Conservation (phyloP, 1,284 basidiomycete species). For the Cryptococcus sp. region DNA sequence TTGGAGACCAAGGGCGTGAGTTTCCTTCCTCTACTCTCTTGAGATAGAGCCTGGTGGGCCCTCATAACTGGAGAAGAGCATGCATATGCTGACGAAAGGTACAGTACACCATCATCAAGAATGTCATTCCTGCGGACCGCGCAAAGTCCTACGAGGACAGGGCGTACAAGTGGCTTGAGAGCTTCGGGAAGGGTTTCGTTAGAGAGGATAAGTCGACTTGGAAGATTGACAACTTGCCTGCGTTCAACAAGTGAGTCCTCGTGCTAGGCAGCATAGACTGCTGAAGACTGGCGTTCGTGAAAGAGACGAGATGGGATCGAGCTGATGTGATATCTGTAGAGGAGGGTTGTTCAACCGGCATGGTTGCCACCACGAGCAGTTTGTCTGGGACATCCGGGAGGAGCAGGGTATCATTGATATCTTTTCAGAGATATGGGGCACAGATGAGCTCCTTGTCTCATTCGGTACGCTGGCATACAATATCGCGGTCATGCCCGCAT, state of each 20-base stretch:
- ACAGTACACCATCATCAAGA: constrained; percentile 42
- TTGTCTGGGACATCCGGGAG: constrained; percentile 48
- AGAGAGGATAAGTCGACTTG: constrained; percentile 45
- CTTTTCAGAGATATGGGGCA: constrained; percentile 49
- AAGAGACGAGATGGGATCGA: too few species aligned
- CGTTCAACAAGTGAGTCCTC: constrained; percentile 31
- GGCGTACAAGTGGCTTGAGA: constrained; percentile 46
- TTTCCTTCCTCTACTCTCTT: background rate
- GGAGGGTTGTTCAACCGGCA: constrained; percentile 42
- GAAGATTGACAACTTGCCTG: constrained; percentile 41
- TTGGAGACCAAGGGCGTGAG: constrained; percentile 31
- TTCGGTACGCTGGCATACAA: constrained; percentile 27
- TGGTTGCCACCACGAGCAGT: constrained; percentile 47
- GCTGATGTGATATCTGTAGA: constrained; percentile 1
- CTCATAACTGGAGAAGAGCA: too few species aligned
- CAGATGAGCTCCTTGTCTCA: constrained; percentile 48
- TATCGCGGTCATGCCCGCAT: too few species aligned
- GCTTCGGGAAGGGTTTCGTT: constrained; percentile 46
- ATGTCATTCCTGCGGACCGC: constrained; percentile 34
- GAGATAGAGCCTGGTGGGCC: background rate
- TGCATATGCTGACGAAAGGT: background rate
- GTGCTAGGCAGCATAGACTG: too few species aligned
- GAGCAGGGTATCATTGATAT: constrained; percentile 43
- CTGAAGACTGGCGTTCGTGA: too few species aligned
- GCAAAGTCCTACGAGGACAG: constrained; percentile 40